Base-by-base conservation (phyloP, 2,329 filamentous ascomycete genomes). In the Chrysoporthe deuterocubensis region DNA sequence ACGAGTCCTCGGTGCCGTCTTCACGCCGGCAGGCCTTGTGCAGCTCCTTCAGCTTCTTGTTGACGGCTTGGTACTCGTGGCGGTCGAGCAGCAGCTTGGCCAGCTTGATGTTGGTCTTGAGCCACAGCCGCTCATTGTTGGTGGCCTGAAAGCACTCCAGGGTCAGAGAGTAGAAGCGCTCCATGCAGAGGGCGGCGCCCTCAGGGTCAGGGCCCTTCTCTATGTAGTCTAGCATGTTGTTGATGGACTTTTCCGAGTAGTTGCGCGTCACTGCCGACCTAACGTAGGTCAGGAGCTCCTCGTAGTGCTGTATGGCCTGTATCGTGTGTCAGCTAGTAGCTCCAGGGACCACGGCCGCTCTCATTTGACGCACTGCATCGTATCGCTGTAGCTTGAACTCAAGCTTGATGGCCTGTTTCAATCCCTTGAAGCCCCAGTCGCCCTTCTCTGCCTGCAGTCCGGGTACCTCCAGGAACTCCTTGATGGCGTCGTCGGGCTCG, bases 211-310 rank as follows among this genome's bases (percentile, higher is more conserved):
- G 85, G n/a, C 89, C 92, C 81, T 97, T 98, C 79, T 98, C 95
- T 72, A 99, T 96, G 78, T 92, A 97, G 81, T 98, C 96, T 59
- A 99, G 89, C 90, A 99, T 97, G 79, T 97, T 98, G 82, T 98
- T 98, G 82, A 99, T 97, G 14, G 95, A 98, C 79, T 98, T 98
- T 80, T 99, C 96, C 1, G 96, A 97, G 81, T 98, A 98, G 81
- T 98, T 99, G 71, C 96, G 90, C 52, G 96, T 98, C 59, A 99
- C 95, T 8, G 95, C 95, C 3, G 93, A 96, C 79, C 96, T 97
- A 81, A 98, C 94, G 76, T 98, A 99, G 59, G 94, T 98, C 72
- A 99, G 89, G 42, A 99, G 92, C 81, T 98, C 94, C 72, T 89
- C 90, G 81, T 97, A 99, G 80, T 99, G 94, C 76, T 95, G 89